Percentiles rank a stretch among this genome's conserved stretches.
phyloP scores from a whole-genome alignment of 2,329 filamentous ascomycete species.

The Epichloe sylvatica region DNA sequence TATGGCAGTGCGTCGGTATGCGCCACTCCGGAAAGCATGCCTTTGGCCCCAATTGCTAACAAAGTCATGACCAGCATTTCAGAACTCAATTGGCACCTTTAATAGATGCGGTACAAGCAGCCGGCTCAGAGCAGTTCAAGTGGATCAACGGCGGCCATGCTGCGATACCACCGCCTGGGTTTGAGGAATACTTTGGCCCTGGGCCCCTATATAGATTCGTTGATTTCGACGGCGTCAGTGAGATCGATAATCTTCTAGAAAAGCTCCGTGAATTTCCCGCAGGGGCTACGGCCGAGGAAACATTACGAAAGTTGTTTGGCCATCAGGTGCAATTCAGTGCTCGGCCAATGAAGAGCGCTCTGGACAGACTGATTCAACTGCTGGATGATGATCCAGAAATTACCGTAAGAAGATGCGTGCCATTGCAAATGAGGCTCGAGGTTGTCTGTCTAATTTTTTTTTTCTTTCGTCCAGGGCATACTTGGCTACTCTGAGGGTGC shows the following conservation, averaged over 20 bases:
- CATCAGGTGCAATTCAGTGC: not conserved
- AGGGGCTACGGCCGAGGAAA: not conserved
- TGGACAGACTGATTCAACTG: not conserved
- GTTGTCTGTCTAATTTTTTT: not conserved
- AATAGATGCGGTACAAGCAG: not conserved
- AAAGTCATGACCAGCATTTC: not conserved
- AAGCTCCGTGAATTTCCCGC: constrained; percentile 1
- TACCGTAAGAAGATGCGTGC: not conserved
- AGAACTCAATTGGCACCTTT: constrained; percentile 1
- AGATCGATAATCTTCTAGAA: not conserved
- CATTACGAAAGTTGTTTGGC: not conserved
- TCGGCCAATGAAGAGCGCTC: not conserved
- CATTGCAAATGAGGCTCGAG: not conserved
- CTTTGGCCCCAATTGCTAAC: not conserved
- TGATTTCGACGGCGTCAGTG: constrained; percentile 1
- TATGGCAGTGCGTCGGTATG: constrained; percentile 1
- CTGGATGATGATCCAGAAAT: constrained; percentile 2
- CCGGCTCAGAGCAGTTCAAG: not conserved
- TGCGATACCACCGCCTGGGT: not conserved
- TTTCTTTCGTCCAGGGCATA: constrained; percentile 22
- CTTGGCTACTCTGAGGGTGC: constrained; percentile 46
- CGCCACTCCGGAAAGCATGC: too few species aligned
- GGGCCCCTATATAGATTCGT: constrained; percentile 1
- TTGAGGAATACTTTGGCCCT: constrained; percentile 2
- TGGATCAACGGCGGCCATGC: constrained; percentile 3